Conservation (phyloP, 2,329 filamentous ascomycete species). For the Paraphaeosphaeria sporulosa region DNA sequence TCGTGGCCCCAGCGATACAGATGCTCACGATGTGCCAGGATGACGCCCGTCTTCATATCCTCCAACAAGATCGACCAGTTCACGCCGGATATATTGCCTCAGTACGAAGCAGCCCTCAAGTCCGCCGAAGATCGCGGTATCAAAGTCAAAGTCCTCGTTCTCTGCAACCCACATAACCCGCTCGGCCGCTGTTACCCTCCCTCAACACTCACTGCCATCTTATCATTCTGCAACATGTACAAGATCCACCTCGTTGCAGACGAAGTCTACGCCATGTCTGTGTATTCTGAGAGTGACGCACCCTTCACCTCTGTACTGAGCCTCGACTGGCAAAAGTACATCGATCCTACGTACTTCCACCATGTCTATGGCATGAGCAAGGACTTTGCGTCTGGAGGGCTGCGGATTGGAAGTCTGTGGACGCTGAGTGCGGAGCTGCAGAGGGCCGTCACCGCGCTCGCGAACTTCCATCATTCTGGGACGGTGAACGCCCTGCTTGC, state of each 20-base stretch:
- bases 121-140: conserved; percentile 42
- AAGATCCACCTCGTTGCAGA: conserved; percentile 61
- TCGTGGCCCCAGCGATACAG: not conserved
- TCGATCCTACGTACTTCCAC: conserved; percentile 61
- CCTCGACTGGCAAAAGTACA: conserved; percentile 44
- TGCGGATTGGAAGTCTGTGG: conserved; percentile 23
- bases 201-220: not conserved
- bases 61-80: conserved; percentile 52
- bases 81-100: conserved; percentile 33
- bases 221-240: not conserved
- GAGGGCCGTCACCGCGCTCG: conserved; percentile 7
- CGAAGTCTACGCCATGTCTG: conserved; percentile 66
- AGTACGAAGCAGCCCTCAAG: conserved; percentile 50
- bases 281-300: conserved; percentile 42
- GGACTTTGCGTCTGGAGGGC: conserved; percentile 8
- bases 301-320: conserved; percentile 33
- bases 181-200: conserved; percentile 40
- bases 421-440: conserved; percentile 20
- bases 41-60: conserved; percentile 50
- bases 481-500: not conserved
- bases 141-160: conserved; percentile 50
- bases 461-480: conserved; percentile 12
- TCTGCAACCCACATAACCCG: conserved; percentile 56
- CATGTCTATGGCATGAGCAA: conserved; percentile 56
- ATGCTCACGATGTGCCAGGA: conserved; percentile 18